phyloP scores from a whole-genome alignment of 306 rosid genomes.

The Quercus glauca region DNA sequence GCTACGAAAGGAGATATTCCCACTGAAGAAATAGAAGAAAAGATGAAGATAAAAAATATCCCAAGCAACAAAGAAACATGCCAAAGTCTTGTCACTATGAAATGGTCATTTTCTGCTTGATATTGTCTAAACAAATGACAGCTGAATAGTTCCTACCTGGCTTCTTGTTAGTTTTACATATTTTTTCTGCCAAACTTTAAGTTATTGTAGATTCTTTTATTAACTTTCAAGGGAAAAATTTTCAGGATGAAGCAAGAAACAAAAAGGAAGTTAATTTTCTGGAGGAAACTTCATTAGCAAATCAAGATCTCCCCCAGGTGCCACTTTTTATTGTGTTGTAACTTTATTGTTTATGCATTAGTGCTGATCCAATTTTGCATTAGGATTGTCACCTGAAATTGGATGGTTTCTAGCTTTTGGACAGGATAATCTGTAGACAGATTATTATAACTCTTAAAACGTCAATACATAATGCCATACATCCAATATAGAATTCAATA shows the following conservation, averaged over 20 bases:
- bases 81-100: constrained; percentile 1
- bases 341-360: constrained; percentile 10
- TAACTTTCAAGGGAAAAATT: constrained; percentile 20
- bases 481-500: neutral
- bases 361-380: constrained; percentile 1
- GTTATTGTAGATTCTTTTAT: constrained; percentile 11
- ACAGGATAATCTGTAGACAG: neutral
- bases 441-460: neutral
- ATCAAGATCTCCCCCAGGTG: constrained; percentile 76
- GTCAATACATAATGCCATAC: neutral
- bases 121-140: neutral
- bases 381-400: neutral
- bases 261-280: constrained; percentile 31
- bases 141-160: neutral
- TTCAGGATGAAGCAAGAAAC: constrained; percentile 49
- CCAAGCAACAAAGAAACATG: neutral
- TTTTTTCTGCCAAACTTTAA: constrained; percentile 5
- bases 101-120: constrained; percentile 8
- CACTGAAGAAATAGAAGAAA: neutral
- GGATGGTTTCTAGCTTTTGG: neutral
- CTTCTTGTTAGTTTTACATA: constrained; percentile 2
- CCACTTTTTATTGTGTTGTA: neutral
- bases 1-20: neutral
- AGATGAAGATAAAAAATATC: neutral
- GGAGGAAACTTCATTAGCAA: constrained; percentile 36